A percentile compares a stretch with the other conserved stretches of the same genome.
These are phyloP conservation scores for Pterocarpus santalinus DNA, from an alignment of 306 rosid genomes.

Conservation along the genomic window DNA sequence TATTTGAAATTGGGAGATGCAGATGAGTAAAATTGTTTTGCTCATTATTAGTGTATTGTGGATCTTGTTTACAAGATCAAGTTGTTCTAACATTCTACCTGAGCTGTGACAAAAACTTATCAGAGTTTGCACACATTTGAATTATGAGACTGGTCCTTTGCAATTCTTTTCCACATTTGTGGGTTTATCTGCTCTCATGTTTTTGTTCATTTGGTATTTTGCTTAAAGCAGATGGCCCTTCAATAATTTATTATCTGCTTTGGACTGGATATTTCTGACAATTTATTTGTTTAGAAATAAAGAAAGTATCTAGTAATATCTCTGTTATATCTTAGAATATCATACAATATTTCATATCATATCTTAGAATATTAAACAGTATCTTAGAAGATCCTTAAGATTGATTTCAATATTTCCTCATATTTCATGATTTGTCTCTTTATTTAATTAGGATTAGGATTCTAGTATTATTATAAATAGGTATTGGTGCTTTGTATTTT, in stretches of 20 bases:
- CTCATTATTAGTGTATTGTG: neutral
- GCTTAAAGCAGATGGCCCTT: neutral
- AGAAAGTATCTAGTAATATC: too few relatives aligned
- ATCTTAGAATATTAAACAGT: too few relatives aligned
- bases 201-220: neutral
- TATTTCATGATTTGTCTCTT: too few relatives aligned
- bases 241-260: constrained; percentile 2
- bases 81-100: constrained; percentile 7
- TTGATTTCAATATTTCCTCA: too few relatives aligned
- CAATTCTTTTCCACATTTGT: neutral
- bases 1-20: neutral
- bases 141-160: neutral
- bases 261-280: neutral
- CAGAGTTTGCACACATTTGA: neutral
- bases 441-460: too few relatives aligned
- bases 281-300: neutral
- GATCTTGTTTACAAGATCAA: neutral
- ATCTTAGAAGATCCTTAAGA: too few relatives aligned
- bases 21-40: neutral
- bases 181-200: neutral
- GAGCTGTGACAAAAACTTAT: neutral
- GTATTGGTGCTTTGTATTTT: too few relatives aligned
- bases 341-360: too few relatives aligned
- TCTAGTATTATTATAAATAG: too few relatives aligned
- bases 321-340: too few relatives aligned